Percentiles rank a stretch among this genome's conserved stretches.
Evolutionary conservation across 2,329 filamentous ascomycete genomes (phyloP).

Genomic region (Aspergillus felis): DNA sequence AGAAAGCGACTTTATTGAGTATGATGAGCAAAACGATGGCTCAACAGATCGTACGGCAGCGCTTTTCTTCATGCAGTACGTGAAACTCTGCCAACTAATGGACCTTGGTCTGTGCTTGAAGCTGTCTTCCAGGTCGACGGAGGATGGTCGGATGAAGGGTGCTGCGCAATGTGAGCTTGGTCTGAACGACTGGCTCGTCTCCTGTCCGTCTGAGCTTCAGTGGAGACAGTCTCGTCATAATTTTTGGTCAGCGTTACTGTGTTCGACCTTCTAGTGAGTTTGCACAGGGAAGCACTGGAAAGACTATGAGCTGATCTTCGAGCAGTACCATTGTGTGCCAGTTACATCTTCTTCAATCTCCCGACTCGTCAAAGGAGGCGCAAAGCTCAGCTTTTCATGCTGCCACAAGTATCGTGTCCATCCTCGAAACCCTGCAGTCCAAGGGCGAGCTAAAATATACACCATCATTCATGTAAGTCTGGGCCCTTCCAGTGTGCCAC

Average conservation of each 20-base stretch:
- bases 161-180: conserved; percentile 11
- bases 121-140: conserved; percentile 5
- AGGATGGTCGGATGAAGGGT: conserved; percentile 1
- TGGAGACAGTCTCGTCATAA: conserved; percentile 9
- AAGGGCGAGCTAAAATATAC: conserved; percentile 7
- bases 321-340: conserved; percentile 12
- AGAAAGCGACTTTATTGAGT: conserved; percentile 9
- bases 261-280: conserved; percentile 9
- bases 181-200: conserved; percentile 11
- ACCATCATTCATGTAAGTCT: conserved; percentile 7
- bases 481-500: background rate
- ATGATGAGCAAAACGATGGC: background rate
- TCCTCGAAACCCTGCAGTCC: conserved; percentile 8
- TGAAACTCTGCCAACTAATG: conserved; percentile 14
- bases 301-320: background rate
- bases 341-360: conserved; percentile 6
- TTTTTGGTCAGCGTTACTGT: conserved; percentile 7
- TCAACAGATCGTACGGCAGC: background rate
- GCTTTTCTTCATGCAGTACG: conserved; percentile 11
- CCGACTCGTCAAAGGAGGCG: conserved; percentile 1
- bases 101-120: conserved; percentile 10
- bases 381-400: conserved; percentile 11
- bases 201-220: conserved; percentile 6
- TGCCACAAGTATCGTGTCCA: conserved; percentile 10
- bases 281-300: background rate